phyloP scores from a whole-genome alignment of 345 rosid genomes.

The Fremontodendron californicum region DNA sequence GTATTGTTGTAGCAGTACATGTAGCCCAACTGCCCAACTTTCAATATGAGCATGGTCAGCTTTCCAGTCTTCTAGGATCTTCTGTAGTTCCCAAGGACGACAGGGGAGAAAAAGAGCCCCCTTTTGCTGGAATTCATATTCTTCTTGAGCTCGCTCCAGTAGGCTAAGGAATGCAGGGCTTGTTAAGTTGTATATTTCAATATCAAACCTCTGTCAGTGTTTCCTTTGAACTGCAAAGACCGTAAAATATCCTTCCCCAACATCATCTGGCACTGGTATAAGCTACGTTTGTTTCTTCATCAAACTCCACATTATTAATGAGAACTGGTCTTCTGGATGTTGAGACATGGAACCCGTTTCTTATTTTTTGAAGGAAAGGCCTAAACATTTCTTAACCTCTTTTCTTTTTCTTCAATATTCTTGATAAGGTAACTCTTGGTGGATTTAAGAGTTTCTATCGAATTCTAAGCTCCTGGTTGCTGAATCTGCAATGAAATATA shows the following conservation, averaged over 20 bases:
- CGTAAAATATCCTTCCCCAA: not conserved
- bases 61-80: not conserved
- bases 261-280: not conserved
- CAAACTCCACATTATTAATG: too few relatives aligned
- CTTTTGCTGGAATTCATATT: slow-evolving; percentile 28
- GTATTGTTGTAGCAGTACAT: not conserved
- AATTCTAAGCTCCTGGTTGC: not conserved
- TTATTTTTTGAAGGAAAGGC: not conserved
- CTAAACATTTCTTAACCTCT: not conserved
- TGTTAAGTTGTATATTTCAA: slow-evolving; percentile 19
- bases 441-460: not conserved
- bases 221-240: slow-evolving; percentile 14
- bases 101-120: slow-evolving; percentile 35
- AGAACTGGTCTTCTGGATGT: not conserved
- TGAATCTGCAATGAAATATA: not conserved
- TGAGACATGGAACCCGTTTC: not conserved
- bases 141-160: slow-evolving; percentile 29
- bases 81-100: slow-evolving; percentile 26
- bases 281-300: not conserved
- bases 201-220: slow-evolving; percentile 29
- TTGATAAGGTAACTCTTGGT: not conserved
- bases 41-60: not conserved
- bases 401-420: not conserved
- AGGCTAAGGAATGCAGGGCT: slow-evolving; percentile 27
- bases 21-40: not conserved